phyloP scores from a whole-genome alignment of 1,139 yeast genomes.

The Protomyces pachydermus region DNA sequence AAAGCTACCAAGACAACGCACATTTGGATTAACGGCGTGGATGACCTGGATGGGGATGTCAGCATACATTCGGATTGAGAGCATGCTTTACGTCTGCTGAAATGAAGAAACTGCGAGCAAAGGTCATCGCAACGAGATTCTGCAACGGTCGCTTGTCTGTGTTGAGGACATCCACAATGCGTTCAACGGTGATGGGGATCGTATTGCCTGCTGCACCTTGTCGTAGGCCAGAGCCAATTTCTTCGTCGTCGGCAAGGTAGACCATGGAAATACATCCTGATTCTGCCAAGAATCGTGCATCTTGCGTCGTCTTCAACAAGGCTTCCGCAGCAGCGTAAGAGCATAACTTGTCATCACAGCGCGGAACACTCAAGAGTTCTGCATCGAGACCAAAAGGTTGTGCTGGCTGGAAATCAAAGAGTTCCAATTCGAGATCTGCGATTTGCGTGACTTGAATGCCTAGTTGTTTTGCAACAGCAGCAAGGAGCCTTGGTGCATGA shows the following conservation, averaged over 20 bases:
- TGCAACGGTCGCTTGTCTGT: conserved; percentile 48
- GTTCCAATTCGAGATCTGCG: conserved; percentile 78
- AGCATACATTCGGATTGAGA: conserved; percentile 70
- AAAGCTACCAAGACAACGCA: neutral
- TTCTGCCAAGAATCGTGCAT: conserved; percentile 54
- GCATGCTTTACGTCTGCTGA: conserved; percentile 97
- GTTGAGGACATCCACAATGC: conserved; percentile 55
- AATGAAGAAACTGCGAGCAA: conserved; percentile 69
- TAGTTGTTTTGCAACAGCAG: conserved; percentile 63
- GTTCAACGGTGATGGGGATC: conserved; percentile 66
- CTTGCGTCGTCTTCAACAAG: conserved; percentile 44
- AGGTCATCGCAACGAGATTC: conserved; percentile 38
- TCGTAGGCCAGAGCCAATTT: conserved; percentile 81
- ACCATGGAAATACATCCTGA: conserved; percentile 57
- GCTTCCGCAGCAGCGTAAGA: conserved; percentile 77
- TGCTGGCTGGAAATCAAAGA: conserved; percentile 80
- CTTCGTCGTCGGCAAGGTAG: conserved; percentile 88
- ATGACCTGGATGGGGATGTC: conserved; percentile 10
- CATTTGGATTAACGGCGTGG: conserved; percentile 26
- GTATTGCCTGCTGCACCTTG: conserved; percentile 94
- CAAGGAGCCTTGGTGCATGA: conserved; percentile 69
- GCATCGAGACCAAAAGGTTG: conserved; percentile 81
- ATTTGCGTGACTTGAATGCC: conserved; percentile 49
- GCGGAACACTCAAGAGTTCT: conserved; percentile 85
- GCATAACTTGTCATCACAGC: conserved; percentile 87